Evolutionary conservation across 345 rosid species (phyloP).

Genomic region (Durio zibethinus): DNA sequence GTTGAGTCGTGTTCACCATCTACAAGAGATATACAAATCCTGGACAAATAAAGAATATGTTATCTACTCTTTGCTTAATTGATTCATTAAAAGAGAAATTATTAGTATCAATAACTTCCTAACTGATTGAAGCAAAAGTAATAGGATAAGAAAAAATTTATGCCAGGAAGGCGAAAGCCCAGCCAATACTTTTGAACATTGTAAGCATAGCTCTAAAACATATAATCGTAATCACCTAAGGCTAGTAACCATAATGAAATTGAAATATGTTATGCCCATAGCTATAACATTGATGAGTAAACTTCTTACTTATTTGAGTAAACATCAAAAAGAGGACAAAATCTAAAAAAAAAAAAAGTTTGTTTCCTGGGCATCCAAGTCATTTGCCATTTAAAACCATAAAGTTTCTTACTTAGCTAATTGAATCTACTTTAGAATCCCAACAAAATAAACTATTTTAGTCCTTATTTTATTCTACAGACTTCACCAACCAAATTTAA

Average conservation of each 20-base stretch:
- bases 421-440: slow-evolving; percentile 2
- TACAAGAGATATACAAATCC: background rate
- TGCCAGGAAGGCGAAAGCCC: background rate
- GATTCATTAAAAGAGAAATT: background rate
- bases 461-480: background rate
- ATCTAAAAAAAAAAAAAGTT: background rate
- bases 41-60: background rate
- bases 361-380: background rate
- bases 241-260: no score
- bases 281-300: background rate
- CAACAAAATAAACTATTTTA: background rate
- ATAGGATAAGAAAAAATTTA: background rate
- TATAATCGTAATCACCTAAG: background rate
- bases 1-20: background rate
- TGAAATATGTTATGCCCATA: background rate
- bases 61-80: background rate
- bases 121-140: background rate
- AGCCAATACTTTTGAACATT: background rate
- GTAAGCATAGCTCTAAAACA: background rate
- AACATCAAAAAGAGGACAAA: background rate
- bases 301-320: no score
- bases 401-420: background rate
- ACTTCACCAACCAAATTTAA: background rate
- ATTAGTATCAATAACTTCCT: background rate
- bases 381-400: background rate